Base-by-base conservation (phyloP, 306 rosid genomes). In the Coriaria nepalensis region DNA sequence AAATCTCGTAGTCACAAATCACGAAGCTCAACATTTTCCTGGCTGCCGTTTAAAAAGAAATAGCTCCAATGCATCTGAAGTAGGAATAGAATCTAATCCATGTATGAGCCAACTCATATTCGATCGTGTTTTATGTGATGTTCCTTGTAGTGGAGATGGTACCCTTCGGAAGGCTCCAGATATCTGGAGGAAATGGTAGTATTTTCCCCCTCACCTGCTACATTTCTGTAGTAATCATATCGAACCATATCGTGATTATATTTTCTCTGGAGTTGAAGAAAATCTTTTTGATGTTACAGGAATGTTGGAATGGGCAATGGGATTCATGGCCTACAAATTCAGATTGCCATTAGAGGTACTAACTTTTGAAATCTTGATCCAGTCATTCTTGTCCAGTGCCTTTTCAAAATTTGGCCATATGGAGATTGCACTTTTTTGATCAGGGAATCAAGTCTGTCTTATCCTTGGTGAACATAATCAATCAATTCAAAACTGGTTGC, bases 111-210 rank as follows among this genome's bases (percentile, higher is more conserved):
- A 86, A 67, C 88, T 92, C 50, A 43, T 69, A 55, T 92, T 92
- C 66, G 96, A 92, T 53, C 94, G 98, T 37, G 94, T 92, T 53
- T 68, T 92, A 55, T 92, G 98, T 57, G 98, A 92, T 68, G 98
- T 92, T 55, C 98, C 98, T 1, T 92, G 98, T 54, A 92, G 98
- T 58, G 98, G 98, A 50, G 98, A 92, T 56, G 98, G 98, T 52
- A 92, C 98, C 10, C 98, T 92, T 68, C 96, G 98, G 38, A 92
- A 92, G 82, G 98, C 98, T 69, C 98, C 98, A 49, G 98, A 92
- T 70, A 71, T 92, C 45, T 92, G 98, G 98, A 79, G 98, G 77
- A 92, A 76, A 82, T 92, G 98, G 98, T 90, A 72, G 34, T 34
- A 52, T 60, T 46, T 47, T 53, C 59, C 43, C 43, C 64, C 60